Percentiles rank a stretch among this genome's conserved stretches.
Evolutionary conservation across 2,329 filamentous ascomycete genomes (phyloP).

Genomic region (Ophiocordyceps camponoti-leonardi): DNA sequence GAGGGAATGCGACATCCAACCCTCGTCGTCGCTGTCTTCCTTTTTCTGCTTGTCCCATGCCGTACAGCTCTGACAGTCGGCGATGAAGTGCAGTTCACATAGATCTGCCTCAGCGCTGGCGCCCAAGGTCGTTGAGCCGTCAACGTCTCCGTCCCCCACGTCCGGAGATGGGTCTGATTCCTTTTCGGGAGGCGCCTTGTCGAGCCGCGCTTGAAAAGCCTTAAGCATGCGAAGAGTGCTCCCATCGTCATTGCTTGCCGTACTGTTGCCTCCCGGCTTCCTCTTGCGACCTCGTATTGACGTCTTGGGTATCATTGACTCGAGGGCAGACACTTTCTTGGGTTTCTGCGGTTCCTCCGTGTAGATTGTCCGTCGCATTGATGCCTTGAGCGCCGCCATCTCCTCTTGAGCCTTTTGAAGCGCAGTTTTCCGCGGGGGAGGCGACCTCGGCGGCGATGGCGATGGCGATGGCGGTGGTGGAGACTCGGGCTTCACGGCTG

Average conservation of each 20-base stretch:
- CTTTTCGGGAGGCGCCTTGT: slow-evolving; percentile 29
- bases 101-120: slow-evolving; percentile 52
- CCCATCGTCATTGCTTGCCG: slow-evolving; percentile 38
- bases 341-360: slow-evolving; percentile 32
- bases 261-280: slow-evolving; percentile 35
- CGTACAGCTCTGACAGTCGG: slow-evolving; percentile 81
- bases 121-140: slow-evolving; percentile 7
- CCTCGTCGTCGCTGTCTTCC: slow-evolving; percentile 42
- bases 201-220: slow-evolving; percentile 65
- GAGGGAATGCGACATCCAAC: slow-evolving; percentile 76
- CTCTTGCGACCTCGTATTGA: slow-evolving; percentile 57
- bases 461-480: background rate
- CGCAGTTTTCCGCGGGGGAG: slow-evolving; percentile 24
- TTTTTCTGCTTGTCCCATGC: slow-evolving; percentile 57
- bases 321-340: slow-evolving; percentile 47
- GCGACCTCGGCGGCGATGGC: slow-evolving; percentile 7
- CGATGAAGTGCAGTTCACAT: slow-evolving; percentile 92
- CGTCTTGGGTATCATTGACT: slow-evolving; percentile 57
- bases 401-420: slow-evolving; percentile 62
- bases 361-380: slow-evolving; percentile 52
- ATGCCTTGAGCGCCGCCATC: slow-evolving; percentile 64
- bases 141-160: slow-evolving; percentile 14
- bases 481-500: background rate
- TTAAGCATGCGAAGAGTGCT: slow-evolving; percentile 55
- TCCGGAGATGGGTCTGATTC: slow-evolving; percentile 18